Conservation (phyloP, 139 green algal genomes). For the Tetradesmus obliquus region DNA sequence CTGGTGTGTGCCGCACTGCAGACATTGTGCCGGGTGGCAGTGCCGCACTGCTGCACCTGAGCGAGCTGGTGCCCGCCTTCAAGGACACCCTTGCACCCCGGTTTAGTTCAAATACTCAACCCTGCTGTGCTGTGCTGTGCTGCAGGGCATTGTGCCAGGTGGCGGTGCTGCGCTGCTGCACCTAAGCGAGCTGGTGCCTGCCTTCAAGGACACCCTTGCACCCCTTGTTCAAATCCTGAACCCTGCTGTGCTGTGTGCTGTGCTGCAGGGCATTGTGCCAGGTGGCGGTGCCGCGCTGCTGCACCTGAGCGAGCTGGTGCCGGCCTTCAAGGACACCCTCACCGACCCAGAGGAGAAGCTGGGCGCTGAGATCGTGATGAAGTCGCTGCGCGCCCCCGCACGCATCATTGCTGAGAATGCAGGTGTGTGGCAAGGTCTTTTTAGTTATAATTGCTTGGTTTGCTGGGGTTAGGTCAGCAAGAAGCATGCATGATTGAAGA, state of each 20-base stretch:
- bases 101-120: too few species aligned
- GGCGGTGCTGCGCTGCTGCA: slow-evolving; percentile 65
- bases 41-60: slow-evolving; percentile 81
- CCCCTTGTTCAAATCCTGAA: too few species aligned
- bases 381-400: slow-evolving; percentile 77
- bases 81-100: slow-evolving; percentile 71
- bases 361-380: slow-evolving; percentile 96
- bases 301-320: slow-evolving; percentile 90
- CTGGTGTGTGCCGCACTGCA: background rate
- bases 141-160: background rate
- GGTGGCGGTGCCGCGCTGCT: slow-evolving; percentile 95
- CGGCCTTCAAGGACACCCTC: slow-evolving; percentile 87
- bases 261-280: slow-evolving; percentile 70
- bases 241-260: background rate
- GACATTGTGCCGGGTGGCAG: background rate
- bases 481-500: too few species aligned
- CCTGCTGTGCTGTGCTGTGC: background rate
- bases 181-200: slow-evolving; percentile 85
- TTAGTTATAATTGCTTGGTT: background rate
- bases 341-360: slow-evolving; percentile 90
- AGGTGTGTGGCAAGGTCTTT: slow-evolving; percentile 77
- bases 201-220: slow-evolving; percentile 84
- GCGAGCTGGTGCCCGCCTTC: slow-evolving; percentile 86
- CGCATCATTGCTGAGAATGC: slow-evolving; percentile 90
- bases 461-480: too few species aligned